Base-by-base conservation (phyloP, 306 rosid genomes). In the Sphenostylis stenocarpa region DNA sequence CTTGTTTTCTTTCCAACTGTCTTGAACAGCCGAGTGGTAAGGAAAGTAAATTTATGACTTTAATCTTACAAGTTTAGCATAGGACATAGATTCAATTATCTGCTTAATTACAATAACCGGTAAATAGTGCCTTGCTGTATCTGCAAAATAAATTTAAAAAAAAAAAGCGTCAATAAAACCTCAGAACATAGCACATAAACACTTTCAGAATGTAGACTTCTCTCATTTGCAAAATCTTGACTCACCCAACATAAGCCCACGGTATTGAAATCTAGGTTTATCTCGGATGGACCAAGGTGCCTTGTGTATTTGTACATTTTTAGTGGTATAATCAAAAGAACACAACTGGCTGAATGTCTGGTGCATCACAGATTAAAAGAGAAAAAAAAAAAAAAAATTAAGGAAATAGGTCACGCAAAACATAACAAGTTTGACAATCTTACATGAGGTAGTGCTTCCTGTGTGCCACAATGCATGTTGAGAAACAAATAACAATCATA, bases 341-440 rank as follows among this genome's bases (percentile, higher is more conserved):
- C 97, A 95, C 81, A 92, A 82, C 82, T 95, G 99, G 76, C 99
- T 95, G 94, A 95, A 95, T 43, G 97, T 95, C 99, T 95, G 85
- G 77, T 62, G 69, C 80, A 80, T 77, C 47, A 77, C 45, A 82
- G 47, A 41, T 41, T 41, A 41, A 56, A 80, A 70, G 17, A 31
- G 71, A 33, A 70, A 63, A 76, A 72, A 13, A 16, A 33, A 70
- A 63, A 76, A 72, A 13, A 16, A 57, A 68, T 67, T 5, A 82
- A 79, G 60, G 41, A 48, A 73, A 57, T 51, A 7, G 31, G 33
- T 70, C 55, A 33, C n/a, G 43, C 58, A 67, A 47, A 76, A 55
- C 72, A 66, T 63, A 28, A 53, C 11, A 70, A 52, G 10, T 72
- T n/a, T 31, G 41, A 44, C 29, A 24, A 29, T 65, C 64, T 49